phyloP scores from a whole-genome alignment of 345 rosid genomes.

The Citrus sinensis region DVS_A1.0 CM039163.1:30346501-30347000 shows the following conservation, averaged over 20 bases:
- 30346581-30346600: no score
- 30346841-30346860: slow-evolving; percentile 11
- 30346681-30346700: slow-evolving; percentile 11
- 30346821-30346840: slow-evolving; percentile 17
- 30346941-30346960: slow-evolving; percentile 14
- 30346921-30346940: slow-evolving; percentile 26
- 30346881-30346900: slow-evolving; percentile 1
- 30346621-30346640: no score
- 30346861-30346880: slow-evolving; percentile 30
- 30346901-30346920: not conserved
- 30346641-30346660: no score
- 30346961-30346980: not conserved
- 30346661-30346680: not conserved
- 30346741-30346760: slow-evolving; percentile 9
- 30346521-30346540: no score
- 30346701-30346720: not conserved
- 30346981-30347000: not conserved
- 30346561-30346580: no score
- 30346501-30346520: no score
- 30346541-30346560: no score
- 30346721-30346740: not conserved
- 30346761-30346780: slow-evolving; percentile 21
- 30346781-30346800: slow-evolving; percentile 16
- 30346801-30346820: slow-evolving; percentile 11
- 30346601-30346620: no score